These are phyloP conservation scores for Fraxinus ornus DNA, from an alignment of 305 asterid genomes.

Conservation along the genomic window DNA sequence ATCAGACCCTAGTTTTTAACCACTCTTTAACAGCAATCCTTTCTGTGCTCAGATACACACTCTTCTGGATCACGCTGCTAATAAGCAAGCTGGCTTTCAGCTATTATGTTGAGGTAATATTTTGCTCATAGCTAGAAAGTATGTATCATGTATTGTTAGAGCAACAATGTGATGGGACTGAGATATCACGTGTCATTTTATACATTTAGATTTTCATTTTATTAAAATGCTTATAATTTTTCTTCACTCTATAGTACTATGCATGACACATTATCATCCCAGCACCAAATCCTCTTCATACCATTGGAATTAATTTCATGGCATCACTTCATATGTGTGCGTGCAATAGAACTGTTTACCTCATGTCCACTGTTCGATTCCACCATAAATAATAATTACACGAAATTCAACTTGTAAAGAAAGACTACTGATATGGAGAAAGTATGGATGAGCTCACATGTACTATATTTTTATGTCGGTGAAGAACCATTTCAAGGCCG, in stretches of 20 bases:
- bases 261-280: background rate
- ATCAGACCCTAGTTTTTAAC: slow-evolving; percentile 13
- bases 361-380: background rate
- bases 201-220: background rate
- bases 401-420: background rate
- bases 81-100: slow-evolving; percentile 98
- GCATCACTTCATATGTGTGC: background rate
- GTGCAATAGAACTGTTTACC: background rate
- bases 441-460: background rate
- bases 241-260: slow-evolving; percentile 14
- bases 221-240: background rate
- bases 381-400: background rate
- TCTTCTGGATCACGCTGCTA: slow-evolving; percentile 85
- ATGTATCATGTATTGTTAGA: slow-evolving; percentile 1
- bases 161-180: slow-evolving; percentile 12
- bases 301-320: background rate
- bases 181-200: slow-evolving; percentile 7
- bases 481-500: background rate
- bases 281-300: background rate
- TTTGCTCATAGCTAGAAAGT: slow-evolving; percentile 8
- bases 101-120: slow-evolving; percentile 92
- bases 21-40: slow-evolving; percentile 4
- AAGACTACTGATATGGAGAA: background rate
- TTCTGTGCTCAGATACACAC: slow-evolving; percentile 68
- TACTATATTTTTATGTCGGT: background rate